Evolutionary conservation across 305 asterid species (phyloP).

Genomic region (Fraxinus floribunda): DNA sequence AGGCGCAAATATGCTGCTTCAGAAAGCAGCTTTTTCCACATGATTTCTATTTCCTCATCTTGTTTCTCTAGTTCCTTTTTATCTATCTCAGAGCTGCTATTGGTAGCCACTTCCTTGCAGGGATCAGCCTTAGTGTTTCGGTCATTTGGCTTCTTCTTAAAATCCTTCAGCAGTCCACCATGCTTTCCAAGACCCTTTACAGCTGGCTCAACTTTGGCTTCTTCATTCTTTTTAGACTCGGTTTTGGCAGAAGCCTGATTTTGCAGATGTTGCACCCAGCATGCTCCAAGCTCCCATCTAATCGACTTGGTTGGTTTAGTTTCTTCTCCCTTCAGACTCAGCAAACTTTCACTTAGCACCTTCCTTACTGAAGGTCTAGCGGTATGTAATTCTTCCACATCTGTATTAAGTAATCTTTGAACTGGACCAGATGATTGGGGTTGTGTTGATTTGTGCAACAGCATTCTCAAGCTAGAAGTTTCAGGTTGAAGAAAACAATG

Average conservation of each 20-base stretch:
- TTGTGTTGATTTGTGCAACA: constrained; percentile 62
- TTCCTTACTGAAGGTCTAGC: constrained; percentile 53
- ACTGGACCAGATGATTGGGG: constrained; percentile 57
- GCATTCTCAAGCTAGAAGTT: constrained; percentile 70
- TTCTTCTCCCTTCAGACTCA: constrained; percentile 53
- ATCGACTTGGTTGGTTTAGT: constrained; percentile 50
- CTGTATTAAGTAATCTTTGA: constrained; percentile 54
- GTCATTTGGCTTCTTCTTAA: constrained; percentile 66
- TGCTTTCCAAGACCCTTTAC: constrained; percentile 89
- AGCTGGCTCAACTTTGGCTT: constrained; percentile 65
- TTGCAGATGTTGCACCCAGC: constrained; percentile 94
- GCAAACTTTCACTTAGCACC: constrained; percentile 60
- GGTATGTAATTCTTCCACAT: constrained; percentile 47
- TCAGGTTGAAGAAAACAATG: constrained; percentile 24
- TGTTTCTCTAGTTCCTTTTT: constrained; percentile 51
- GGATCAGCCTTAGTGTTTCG: constrained; percentile 42
- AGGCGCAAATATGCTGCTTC: constrained; percentile 73
- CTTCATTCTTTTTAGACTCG: constrained; percentile 60
- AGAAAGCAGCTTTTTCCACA: constrained; percentile 64
- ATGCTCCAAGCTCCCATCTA: constrained; percentile 95
- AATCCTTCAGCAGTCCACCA: constrained; percentile 72
- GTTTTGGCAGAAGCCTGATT: constrained; percentile 60
- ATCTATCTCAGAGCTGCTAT: constrained; percentile 35
- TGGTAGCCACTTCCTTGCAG: constrained; percentile 45
- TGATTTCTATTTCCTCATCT: constrained; percentile 54